Conservation (phyloP, 306 rosid genomes). For the Castanea crenata region DNA sequence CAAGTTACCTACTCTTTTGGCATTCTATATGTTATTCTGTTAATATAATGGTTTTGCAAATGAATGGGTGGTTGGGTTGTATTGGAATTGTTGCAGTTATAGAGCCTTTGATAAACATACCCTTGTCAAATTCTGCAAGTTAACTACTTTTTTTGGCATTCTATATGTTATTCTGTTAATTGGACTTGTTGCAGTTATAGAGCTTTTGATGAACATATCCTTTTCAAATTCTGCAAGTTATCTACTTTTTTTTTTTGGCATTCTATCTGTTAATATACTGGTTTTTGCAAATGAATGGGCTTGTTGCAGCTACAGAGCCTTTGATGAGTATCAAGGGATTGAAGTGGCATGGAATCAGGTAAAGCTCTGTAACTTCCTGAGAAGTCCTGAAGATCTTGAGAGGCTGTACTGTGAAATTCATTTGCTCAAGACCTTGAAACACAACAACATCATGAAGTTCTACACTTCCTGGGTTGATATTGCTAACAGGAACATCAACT, state of each 20-base stretch:
- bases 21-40: slow-evolving; percentile 2
- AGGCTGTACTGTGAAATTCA: slow-evolving; percentile 90
- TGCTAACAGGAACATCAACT: slow-evolving; percentile 76
- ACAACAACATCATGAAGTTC: slow-evolving; percentile 85
- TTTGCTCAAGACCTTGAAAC: slow-evolving; percentile 89
- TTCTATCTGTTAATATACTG: slow-evolving; percentile 5
- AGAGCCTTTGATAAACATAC: slow-evolving; percentile 85
- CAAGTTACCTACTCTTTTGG: slow-evolving; percentile 3
- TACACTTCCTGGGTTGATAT: slow-evolving; percentile 92
- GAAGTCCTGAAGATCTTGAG: slow-evolving; percentile 82
- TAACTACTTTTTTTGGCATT: too few relatives aligned
- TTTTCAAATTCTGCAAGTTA: slow-evolving; percentile 11
- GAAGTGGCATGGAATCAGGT: slow-evolving; percentile 99
- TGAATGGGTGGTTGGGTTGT: slow-evolving; percentile 2
- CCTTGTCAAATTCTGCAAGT: too few relatives aligned
- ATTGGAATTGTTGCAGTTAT: slow-evolving; percentile 51
- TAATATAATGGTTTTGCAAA: slow-evolving; percentile 13
- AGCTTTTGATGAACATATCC: not conserved
- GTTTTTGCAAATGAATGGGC: slow-evolving; percentile 12
- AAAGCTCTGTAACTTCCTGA: slow-evolving; percentile 72
- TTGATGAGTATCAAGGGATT: slow-evolving; percentile 94
- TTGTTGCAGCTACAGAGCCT: slow-evolving; percentile 74
- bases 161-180: too few relatives aligned
- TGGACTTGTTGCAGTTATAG: too few relatives aligned
- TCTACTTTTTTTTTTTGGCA: not conserved